Percentiles rank a stretch among this genome's conserved stretches.
Conservation (phyloP, 2,329 filamentous ascomycete species). For the Cadophora sp. region DNA sequence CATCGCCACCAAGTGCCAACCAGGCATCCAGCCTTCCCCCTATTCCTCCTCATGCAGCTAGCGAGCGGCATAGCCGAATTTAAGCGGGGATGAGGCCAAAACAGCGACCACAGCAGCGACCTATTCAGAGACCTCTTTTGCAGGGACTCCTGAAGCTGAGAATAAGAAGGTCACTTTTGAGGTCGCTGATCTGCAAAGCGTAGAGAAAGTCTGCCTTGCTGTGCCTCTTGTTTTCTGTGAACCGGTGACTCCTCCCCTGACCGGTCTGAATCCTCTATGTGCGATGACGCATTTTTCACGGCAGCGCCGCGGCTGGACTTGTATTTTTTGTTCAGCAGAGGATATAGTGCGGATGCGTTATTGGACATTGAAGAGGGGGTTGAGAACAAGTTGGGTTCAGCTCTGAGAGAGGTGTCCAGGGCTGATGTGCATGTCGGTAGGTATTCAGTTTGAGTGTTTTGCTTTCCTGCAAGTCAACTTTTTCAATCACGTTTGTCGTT, state of each 20-base stretch:
- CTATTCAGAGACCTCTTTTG: background rate
- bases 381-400: too few relatives aligned
- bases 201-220: constrained; percentile 5
- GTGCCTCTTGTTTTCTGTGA: background rate
- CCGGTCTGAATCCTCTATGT: background rate
- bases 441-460: too few relatives aligned
- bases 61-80: constrained; percentile 9
- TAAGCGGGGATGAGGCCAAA: constrained; percentile 1
- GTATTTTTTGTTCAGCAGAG: background rate
- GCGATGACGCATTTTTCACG: background rate
- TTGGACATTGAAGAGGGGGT: too few relatives aligned
- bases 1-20: background rate
- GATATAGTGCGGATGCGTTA: too few relatives aligned
- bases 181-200: background rate
- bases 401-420: too few relatives aligned
- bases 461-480: background rate
- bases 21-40: background rate
- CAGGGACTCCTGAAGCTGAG: background rate
- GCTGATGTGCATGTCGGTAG: too few relatives aligned
- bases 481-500: background rate
- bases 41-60: constrained; percentile 8
- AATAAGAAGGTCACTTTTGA: background rate
- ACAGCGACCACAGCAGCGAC: background rate
- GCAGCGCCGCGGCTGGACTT: background rate
- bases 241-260: background rate